Percentiles rank a stretch among this genome's conserved stretches.
Conservation (phyloP, 2,329 filamentous ascomycete genomes). For the Diplodia seriata region DNA sequence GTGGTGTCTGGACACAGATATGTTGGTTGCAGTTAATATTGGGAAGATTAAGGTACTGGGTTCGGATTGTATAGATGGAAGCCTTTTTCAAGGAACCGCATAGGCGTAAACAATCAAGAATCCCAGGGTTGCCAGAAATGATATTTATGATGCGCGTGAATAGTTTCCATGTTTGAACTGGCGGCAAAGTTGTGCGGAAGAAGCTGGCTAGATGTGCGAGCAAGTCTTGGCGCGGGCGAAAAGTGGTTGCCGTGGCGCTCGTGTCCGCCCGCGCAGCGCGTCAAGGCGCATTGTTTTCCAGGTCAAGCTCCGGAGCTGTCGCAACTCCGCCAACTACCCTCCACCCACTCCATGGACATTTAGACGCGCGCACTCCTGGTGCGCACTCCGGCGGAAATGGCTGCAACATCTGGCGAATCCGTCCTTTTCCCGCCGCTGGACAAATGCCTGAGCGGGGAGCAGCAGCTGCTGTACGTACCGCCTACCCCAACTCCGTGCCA, state of each 20-base stretch:
- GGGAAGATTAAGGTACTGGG: not conserved
- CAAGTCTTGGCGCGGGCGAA: slow-evolving; percentile 3
- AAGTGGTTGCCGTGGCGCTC: slow-evolving; percentile 21
- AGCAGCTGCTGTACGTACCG: slow-evolving; percentile 74
- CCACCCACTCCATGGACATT: slow-evolving; percentile 30
- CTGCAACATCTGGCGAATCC: slow-evolving; percentile 56
- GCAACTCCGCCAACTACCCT: slow-evolving; percentile 19
- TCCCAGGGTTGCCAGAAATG: not conserved
- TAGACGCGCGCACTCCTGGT: slow-evolving; percentile 35
- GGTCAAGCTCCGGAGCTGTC: slow-evolving; percentile 28
- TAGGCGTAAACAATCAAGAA: not conserved
- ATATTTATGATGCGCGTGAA: not conserved
- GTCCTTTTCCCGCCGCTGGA: slow-evolving; percentile 85
- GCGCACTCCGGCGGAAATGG: slow-evolving; percentile 49
- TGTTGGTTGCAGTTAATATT: not conserved
- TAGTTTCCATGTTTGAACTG: not conserved
- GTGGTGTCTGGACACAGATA: not conserved
- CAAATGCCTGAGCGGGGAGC: slow-evolving; percentile 81
- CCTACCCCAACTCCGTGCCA: slow-evolving; percentile 5
- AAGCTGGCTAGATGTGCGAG: too few relatives aligned
- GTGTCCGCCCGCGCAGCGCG: slow-evolving; percentile 6
- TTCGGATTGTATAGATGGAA: slow-evolving; percentile 2
- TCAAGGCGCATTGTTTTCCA: slow-evolving; percentile 30
- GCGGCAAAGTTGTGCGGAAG: too few relatives aligned
- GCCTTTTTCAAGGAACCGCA: not conserved